Conservation (phyloP, 2,329 filamentous ascomycete genomes). For the Purpureocillium lavendulum region DNA sequence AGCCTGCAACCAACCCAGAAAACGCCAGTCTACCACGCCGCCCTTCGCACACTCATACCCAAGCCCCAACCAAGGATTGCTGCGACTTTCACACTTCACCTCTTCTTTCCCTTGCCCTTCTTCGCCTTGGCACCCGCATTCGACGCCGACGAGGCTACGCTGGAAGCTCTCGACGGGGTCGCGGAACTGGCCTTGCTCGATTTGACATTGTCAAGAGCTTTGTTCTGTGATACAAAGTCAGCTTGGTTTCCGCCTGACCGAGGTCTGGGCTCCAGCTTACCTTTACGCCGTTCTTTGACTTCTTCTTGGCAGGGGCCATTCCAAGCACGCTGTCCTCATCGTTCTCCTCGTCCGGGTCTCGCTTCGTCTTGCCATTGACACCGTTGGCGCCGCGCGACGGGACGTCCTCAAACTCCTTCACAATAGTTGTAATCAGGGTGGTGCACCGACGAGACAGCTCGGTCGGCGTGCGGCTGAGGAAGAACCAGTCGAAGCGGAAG, state of each 20-base stretch:
- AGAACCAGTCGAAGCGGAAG: conserved; percentile 99
- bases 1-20: not conserved
- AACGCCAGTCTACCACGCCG: not conserved
- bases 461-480: conserved; percentile 85
- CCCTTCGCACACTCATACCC: not conserved
- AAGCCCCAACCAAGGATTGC: not conserved
- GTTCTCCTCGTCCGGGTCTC: conserved; percentile 71
- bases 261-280: conserved; percentile 38
- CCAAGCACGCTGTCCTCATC: conserved; percentile 76
- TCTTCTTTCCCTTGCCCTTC: conserved; percentile 25
- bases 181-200: conserved; percentile 69
- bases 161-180: conserved; percentile 75
- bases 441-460: conserved; percentile 90
- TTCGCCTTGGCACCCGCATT: conserved; percentile 37
- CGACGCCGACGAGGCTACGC: conserved; percentile 70
- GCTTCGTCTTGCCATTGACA: conserved; percentile 61
- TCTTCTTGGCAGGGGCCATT: conserved; percentile 86
- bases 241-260: not conserved
- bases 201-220: conserved; percentile 84
- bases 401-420: conserved; percentile 81
- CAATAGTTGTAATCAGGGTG: conserved; percentile 87
- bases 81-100: not conserved
- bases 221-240: conserved; percentile 56
- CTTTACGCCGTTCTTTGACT: conserved; percentile 82
- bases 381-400: conserved; percentile 48